These are phyloP conservation scores for Phytophthora chlamydospora DNA, from an alignment of 352 stramenopile genomes.

Conservation along the genomic window DNA sequence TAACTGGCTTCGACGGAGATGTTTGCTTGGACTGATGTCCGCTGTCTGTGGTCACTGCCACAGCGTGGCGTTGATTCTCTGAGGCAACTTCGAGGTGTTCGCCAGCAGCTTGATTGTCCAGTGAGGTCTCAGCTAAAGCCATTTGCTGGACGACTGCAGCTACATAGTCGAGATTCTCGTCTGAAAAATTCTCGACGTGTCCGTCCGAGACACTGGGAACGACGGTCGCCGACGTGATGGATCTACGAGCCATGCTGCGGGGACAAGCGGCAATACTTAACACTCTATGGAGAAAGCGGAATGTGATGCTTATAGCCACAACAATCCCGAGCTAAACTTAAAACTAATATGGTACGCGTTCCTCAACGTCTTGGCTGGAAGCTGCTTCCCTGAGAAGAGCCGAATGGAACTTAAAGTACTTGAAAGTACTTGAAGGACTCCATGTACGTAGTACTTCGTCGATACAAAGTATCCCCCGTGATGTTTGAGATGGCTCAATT, in stretches of 20 bases:
- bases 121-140: neutral
- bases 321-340: no score
- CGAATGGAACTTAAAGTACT: no score
- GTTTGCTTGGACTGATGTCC: neutral
- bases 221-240: conserved; percentile 8
- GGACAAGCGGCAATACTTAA: no score
- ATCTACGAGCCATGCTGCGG: conserved; percentile 6
- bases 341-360: no score
- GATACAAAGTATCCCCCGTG: no score
- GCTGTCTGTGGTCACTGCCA: neutral
- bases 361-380: no score
- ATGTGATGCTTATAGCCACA: no score
- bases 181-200: neutral
- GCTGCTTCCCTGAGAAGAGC: no score
- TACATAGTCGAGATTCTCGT: neutral
- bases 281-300: neutral
- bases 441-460: no score
- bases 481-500: no score
- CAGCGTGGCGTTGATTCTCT: neutral
- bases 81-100: neutral
- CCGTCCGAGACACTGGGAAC: conserved; percentile 1
- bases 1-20: neutral
- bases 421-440: no score
- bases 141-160: no score
- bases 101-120: neutral